phyloP scores from a whole-genome alignment of 2,329 filamentous ascomycete genomes.

The Penicillium sp. region DNA sequence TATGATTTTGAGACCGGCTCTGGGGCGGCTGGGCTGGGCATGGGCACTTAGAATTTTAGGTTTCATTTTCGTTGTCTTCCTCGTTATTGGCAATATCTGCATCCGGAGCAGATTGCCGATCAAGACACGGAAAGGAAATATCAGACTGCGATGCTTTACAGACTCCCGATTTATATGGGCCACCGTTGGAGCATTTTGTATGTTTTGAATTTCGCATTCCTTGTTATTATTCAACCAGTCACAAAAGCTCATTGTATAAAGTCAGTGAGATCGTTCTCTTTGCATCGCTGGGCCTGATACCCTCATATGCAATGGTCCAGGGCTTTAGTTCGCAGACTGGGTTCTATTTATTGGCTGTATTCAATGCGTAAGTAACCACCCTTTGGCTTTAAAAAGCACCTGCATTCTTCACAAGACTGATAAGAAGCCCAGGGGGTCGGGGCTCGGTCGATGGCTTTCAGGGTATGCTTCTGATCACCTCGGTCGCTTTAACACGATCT shows the following conservation, averaged over 20 bases:
- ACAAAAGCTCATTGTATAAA: neutral
- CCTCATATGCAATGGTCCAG: constrained; percentile 1
- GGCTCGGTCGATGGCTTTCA: neutral
- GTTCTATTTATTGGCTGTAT: constrained; percentile 1
- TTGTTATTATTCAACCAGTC: neutral
- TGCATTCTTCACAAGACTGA: neutral
- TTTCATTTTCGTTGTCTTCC: constrained; percentile 21
- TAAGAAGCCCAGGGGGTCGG: neutral
- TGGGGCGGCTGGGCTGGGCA: constrained; percentile 32
- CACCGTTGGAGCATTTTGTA: neutral
- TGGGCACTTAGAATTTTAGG: constrained; percentile 42
- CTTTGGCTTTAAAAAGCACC: too few relatives aligned
- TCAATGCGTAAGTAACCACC: constrained; percentile 3
- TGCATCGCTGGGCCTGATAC: constrained; percentile 1
- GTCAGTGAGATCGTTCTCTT: constrained; percentile 4
- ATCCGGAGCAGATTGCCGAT: neutral
- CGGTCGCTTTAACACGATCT: constrained; percentile 2
- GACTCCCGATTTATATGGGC: neutral
- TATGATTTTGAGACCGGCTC: constrained; percentile 28
- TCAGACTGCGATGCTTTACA: neutral
- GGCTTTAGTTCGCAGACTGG: neutral
- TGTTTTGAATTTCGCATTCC: neutral
- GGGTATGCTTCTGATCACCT: constrained; percentile 1
- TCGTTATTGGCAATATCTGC: constrained; percentile 4
- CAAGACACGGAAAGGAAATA: neutral